Conservation (phyloP, 129 eudicot species). For the Smallanthus sonchifolius region DNA sequence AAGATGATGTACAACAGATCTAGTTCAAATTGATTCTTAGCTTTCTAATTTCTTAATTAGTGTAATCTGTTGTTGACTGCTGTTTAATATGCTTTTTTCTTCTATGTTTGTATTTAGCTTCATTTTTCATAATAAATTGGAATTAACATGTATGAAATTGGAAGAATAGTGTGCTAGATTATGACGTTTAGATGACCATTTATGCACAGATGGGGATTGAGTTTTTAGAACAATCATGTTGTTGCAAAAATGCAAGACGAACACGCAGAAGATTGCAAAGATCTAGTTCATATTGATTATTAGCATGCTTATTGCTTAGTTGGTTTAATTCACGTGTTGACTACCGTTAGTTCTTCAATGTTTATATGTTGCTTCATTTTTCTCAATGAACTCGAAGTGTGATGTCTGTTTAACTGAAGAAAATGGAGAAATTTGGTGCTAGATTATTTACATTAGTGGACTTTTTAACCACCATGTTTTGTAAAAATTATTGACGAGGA, state of each 20-base stretch:
- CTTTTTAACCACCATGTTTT: neutral
- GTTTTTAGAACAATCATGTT: neutral
- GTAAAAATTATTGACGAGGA: neutral
- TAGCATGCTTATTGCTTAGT: conserved; percentile 2
- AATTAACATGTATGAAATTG: neutral
- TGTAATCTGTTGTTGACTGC: neutral
- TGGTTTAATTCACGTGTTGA: neutral
- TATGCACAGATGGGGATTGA: conserved; percentile 4
- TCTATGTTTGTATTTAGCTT: neutral
- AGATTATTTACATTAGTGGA: neutral
- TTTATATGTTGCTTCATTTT: neutral
- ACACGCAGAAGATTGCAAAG: neutral
- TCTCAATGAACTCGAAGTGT: neutral
- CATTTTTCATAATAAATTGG: neutral
- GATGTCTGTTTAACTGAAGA: conserved; percentile 1
- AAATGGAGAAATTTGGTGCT: neutral
- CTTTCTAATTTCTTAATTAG: neutral
- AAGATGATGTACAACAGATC: neutral
- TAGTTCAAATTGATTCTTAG: neutral
- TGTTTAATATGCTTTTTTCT: neutral
- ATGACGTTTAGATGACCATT: neutral
- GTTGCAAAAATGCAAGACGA: neutral
- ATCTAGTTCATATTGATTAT: neutral
- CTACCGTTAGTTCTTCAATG: neutral
- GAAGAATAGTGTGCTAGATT: neutral